These are phyloP conservation scores for Ganoderma resinaceum DNA, from an alignment of 1,284 basidiomycete genomes.

Conservation along the genomic window DNA sequence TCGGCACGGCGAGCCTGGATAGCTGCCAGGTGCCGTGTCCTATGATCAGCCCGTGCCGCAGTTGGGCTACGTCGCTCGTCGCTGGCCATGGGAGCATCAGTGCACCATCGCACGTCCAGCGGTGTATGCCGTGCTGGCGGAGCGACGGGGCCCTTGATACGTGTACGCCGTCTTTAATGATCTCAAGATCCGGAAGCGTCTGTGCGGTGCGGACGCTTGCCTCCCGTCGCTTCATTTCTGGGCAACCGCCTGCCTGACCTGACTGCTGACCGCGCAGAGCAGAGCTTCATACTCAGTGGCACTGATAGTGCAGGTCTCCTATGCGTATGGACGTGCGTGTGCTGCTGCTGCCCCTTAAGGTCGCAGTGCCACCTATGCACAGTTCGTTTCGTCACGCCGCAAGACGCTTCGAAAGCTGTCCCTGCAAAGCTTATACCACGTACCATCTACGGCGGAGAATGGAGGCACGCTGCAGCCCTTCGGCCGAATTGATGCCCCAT, in stretches of 20 bases:
- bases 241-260: neutral
- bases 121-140: constrained; percentile 11
- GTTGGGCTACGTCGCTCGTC: constrained; percentile 9
- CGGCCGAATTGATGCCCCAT: neutral
- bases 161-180: constrained; percentile 14
- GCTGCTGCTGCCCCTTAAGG: constrained; percentile 6
- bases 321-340: neutral
- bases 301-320: neutral
- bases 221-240: neutral
- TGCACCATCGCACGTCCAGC: neutral
- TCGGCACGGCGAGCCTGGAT: constrained; percentile 25
- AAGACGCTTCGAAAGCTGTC: neutral
- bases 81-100: neutral
- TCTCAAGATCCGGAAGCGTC: constrained; percentile 15
- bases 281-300: constrained; percentile 5
- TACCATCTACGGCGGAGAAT: constrained; percentile 5
- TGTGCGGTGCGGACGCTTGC: constrained; percentile 1
- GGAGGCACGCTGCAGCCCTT: constrained; percentile 8
- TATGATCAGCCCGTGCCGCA: constrained; percentile 28
- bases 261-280: constrained; percentile 7
- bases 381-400: neutral
- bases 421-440: constrained; percentile 5
- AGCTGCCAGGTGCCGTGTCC: constrained; percentile 22
- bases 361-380: constrained; percentile 7
- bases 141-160: constrained; percentile 18